Evolutionary conservation across 495 filamentous ascomycete species (phyloP).

Genomic region (Aspergillus mulundensis): DNA sequence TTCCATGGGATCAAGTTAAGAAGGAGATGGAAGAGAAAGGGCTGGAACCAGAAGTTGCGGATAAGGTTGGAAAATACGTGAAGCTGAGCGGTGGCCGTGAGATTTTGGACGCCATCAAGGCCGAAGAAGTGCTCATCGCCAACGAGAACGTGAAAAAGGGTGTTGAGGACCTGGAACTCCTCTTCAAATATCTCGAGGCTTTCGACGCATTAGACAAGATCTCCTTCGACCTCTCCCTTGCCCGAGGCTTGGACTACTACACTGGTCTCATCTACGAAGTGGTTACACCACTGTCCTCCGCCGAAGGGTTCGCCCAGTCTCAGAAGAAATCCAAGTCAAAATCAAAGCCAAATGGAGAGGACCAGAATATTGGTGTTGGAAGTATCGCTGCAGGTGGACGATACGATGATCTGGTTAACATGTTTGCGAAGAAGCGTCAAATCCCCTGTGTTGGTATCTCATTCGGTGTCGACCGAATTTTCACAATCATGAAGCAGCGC

Average conservation of each 20-base stretch:
- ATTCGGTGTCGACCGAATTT: conserved; percentile 93
- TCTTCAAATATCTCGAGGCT: conserved; percentile 77
- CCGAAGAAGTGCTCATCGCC: conserved; percentile 56
- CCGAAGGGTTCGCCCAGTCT: conserved; percentile 67
- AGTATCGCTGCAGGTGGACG: conserved; percentile 86
- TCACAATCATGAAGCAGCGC: conserved; percentile 81
- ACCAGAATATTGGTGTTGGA: conserved; percentile 78
- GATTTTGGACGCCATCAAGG: conserved; percentile 60
- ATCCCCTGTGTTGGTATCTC: conserved; percentile 93
- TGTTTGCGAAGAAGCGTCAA: conserved; percentile 80
- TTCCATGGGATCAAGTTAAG: conserved; percentile 85
- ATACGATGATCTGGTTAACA: conserved; percentile 90
- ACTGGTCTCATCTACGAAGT: conserved; percentile 93
- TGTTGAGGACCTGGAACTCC: conserved; percentile 72
- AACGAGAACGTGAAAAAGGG: conserved; percentile 74
- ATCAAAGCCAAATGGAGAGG: conserved; percentile 67
- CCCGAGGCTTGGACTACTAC: conserved; percentile 85
- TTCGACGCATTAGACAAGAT: conserved; percentile 67
- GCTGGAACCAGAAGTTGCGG: conserved; percentile 65
- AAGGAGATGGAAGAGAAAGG: conserved; percentile 96
- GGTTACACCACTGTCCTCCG: conserved; percentile 40
- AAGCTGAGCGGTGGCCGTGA: conserved; percentile 63
- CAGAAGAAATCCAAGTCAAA: conserved; percentile 55
- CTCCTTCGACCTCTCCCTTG: conserved; percentile 78
- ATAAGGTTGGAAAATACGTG: conserved; percentile 81